Base-by-base conservation (phyloP, 768 basidiomycete species). In the Sporobolomyces roseus region DNA sequence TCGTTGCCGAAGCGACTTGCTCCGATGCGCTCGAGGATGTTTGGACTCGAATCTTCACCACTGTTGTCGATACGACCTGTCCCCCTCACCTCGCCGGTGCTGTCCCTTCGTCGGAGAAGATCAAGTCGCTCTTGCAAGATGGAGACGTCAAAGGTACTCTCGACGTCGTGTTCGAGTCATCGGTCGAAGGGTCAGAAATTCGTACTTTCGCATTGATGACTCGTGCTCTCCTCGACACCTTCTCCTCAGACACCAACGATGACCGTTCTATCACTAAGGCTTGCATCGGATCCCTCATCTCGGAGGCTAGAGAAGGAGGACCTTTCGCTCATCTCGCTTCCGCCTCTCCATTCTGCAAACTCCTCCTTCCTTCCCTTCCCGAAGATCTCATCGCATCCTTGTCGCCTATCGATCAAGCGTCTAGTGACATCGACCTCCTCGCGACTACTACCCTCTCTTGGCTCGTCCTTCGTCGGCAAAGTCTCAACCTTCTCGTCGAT, bases 1-100 rank as follows among this genome's bases (percentile, higher is more conserved):
- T 38, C 29, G 35, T 68, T 35, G 67, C 71, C 23, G 71, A 72
- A n/a, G 64, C 61, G 19, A 25, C 55, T 14, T 68, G 66, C 51
- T 36, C 49, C 23, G 71, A 51, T 14, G 61, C 71, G 2, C 56
- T 72, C 4, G 6, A 62, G 4, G 64, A 63, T 16, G 63, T 45
- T 1, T 72, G 71, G 67, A 33, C 33, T 25, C 36, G 35, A 29
- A 43, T 68, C 38, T 63, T 72, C 46, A 61, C 68, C 33, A 52
- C 61, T 30, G 52, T 68, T n/a, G 51, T 50, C 25, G 59, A 30
- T 3, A 30, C 61, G 10, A 72, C 71, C 4, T 53, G 63, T 58
- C n/a, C 56, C 25, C 25, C 56, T 45, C 58, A 41, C 48, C 2
- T 33, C 29, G n/a, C 25, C 56, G 14, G 17, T 33, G 25, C 32